These are phyloP conservation scores for Breynia disticha DNA, from an alignment of 441 rosid genomes.

Conservation along the genomic window DNA sequence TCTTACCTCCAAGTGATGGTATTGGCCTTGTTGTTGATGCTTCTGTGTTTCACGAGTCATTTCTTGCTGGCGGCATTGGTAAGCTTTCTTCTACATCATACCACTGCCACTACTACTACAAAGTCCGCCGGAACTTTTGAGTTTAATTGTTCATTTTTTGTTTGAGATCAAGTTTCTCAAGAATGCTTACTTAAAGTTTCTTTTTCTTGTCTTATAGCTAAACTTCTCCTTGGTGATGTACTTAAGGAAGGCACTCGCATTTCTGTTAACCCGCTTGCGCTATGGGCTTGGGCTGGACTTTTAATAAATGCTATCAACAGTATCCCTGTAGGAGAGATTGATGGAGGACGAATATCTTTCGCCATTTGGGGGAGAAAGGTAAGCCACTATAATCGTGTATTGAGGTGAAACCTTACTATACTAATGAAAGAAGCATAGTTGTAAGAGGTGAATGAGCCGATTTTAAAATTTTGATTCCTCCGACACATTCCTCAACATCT, in stretches of 20 bases:
- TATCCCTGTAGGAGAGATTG: constrained; percentile 92
- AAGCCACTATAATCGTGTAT: constrained; percentile 7
- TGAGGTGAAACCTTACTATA: not conserved
- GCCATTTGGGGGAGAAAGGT: constrained; percentile 98
- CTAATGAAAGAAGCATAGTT: too few species aligned
- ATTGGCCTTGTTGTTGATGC: constrained; percentile 71
- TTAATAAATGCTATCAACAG: constrained; percentile 88
- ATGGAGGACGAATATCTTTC: constrained; percentile 74
- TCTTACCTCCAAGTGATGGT: constrained; percentile 81
- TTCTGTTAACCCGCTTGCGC: constrained; percentile 77
- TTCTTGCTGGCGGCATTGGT: constrained; percentile 72
- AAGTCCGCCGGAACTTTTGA: too few species aligned
- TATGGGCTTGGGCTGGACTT: constrained; percentile 98
- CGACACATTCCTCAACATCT: too few species aligned
- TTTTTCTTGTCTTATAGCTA: constrained; percentile 35
- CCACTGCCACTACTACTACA: too few species aligned
- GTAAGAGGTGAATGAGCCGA: too few species aligned
- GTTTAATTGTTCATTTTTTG: not conserved
- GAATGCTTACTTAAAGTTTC: not conserved
- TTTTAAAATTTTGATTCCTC: too few species aligned
- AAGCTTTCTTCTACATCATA: constrained; percentile 14
- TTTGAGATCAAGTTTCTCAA: too few species aligned
- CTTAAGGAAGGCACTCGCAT: constrained; percentile 68
- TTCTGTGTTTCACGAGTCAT: constrained; percentile 76
- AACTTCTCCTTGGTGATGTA: constrained; percentile 60